Conservation (phyloP, 108 stramenopile genomes). For the Nitzschia palea region DNA sequence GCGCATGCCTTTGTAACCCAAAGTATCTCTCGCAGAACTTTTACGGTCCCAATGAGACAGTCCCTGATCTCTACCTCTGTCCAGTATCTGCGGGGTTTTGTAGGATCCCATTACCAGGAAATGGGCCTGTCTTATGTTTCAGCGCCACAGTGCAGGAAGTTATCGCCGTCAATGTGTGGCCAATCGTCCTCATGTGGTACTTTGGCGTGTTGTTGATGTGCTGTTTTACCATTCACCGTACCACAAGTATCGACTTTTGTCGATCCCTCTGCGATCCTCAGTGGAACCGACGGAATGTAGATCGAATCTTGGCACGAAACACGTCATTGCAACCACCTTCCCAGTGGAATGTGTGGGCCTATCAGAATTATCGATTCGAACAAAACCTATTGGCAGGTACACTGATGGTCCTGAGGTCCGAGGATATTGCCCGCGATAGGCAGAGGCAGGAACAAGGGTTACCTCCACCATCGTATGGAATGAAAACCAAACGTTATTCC, state of each 20-base stretch:
- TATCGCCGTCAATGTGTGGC: slow-evolving; percentile 37
- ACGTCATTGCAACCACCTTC: neutral
- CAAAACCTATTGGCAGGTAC: slow-evolving; percentile 18
- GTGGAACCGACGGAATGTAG: neutral
- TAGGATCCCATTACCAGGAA: slow-evolving; percentile 2
- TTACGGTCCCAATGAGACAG: neutral
- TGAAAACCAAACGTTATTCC: slow-evolving; percentile 21
- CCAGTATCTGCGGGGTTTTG: slow-evolving; percentile 18
- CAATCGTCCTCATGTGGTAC: slow-evolving; percentile 40
- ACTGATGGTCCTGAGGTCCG: too few species aligned
- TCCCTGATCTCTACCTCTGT: slow-evolving; percentile 19
- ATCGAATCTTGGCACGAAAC: slow-evolving; percentile 7
- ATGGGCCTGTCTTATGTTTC: slow-evolving; percentile 15
- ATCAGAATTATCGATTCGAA: slow-evolving; percentile 23
- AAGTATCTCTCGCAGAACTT: neutral
- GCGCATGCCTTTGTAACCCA: neutral
- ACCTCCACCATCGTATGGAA: slow-evolving; percentile 21
- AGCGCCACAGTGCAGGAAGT: slow-evolving; percentile 10
- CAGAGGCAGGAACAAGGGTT: slow-evolving; percentile 7
- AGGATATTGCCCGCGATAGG: slow-evolving; percentile 11
- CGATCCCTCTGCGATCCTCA: neutral
- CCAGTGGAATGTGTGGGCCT: slow-evolving; percentile 1
- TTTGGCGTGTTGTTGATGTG: slow-evolving; percentile 32
- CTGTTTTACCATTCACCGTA: slow-evolving; percentile 31
- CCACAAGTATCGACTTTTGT: slow-evolving; percentile 17